phyloP scores from a whole-genome alignment of 176 grass and related monocot genomes.

The Hsuehochloa calcarea region DNA sequence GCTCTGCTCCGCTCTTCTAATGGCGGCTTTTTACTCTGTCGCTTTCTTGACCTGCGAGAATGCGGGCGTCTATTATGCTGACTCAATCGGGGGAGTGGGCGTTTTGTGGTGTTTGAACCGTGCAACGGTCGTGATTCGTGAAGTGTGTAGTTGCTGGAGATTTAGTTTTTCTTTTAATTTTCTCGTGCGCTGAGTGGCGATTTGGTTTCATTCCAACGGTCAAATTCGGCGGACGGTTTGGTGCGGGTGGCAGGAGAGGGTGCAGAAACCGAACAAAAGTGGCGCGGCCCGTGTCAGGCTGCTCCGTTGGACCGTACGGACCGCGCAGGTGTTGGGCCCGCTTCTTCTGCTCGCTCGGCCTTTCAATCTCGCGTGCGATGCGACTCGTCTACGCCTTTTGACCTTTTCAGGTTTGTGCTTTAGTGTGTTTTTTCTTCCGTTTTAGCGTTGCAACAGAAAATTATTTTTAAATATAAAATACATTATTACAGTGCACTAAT shows the following conservation, averaged over 20 bases:
- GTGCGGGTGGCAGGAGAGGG: not conserved
- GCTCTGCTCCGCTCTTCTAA: not conserved
- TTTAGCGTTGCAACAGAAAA: too few species aligned
- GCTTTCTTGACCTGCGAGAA: conserved; percentile 23
- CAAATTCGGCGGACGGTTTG: conserved; percentile 11
- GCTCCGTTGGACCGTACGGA: conserved; percentile 14
- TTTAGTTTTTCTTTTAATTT: conserved; percentile 31
- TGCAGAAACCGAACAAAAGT: conserved; percentile 23
- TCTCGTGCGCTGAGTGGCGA: conserved; percentile 17
- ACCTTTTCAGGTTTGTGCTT: not conserved
- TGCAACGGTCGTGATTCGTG: conserved; percentile 57
- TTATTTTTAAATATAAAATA: too few species aligned
- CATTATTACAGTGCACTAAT: too few species aligned
- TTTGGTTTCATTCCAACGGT: conserved; percentile 46
- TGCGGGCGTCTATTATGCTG: not conserved
- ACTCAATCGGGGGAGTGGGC: not conserved
- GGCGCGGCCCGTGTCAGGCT: conserved; percentile 26
- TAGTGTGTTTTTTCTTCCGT: not conserved
- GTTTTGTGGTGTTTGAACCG: conserved; percentile 47
- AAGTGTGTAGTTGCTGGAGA: conserved; percentile 17
- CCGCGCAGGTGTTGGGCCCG: not conserved
- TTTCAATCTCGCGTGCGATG: not conserved
- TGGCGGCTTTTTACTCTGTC: not conserved
- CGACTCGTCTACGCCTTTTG: not conserved
- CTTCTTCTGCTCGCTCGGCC: not conserved